These are phyloP conservation scores for Yarrowia porcina DNA, from an alignment of 805 yeast species.

Conservation along the genomic window DNA sequence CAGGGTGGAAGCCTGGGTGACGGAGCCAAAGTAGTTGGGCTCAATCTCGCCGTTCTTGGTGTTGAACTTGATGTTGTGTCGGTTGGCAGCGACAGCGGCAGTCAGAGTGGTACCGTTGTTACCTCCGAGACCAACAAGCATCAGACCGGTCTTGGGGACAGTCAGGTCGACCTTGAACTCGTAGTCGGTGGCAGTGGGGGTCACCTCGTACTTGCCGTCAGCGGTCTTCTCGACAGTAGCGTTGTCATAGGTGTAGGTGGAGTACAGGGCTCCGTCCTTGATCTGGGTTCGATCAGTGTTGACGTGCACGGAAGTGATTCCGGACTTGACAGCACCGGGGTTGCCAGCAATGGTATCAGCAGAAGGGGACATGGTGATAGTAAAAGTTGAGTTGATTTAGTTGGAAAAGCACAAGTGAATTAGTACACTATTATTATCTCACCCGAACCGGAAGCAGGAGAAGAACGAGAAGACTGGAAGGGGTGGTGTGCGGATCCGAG, in stretches of 20 bases:
- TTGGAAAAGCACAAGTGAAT: no score
- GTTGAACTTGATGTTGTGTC: constrained; percentile 69
- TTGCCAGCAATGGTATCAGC: constrained; percentile 34
- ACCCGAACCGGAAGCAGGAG: constrained; percentile 41
- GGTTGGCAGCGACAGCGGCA: constrained; percentile 82
- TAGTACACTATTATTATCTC: constrained; percentile 37
- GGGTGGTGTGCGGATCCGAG: constrained; percentile 46
- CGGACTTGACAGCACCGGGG: constrained; percentile 39
- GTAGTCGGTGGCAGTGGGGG: constrained; percentile 68
- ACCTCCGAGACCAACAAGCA: constrained; percentile 95
- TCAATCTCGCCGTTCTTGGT: constrained; percentile 74
- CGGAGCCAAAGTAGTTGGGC: constrained; percentile 89
- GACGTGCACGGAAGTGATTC: constrained; percentile 50
- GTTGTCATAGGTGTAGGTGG: constrained; percentile 70
- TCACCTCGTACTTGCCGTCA: constrained; percentile 57
- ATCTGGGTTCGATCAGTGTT: constrained; percentile 52
- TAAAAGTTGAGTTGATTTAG: not conserved
- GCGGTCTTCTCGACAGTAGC: constrained; percentile 57
- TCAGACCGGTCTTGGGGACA: constrained; percentile 80
- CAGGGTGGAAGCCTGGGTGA: constrained; percentile 86
- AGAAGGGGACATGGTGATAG: constrained; percentile 35
- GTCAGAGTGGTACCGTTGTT: constrained; percentile 92
- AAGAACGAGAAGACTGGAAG: constrained; percentile 42
- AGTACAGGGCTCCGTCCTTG: constrained; percentile 48
- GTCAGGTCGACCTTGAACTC: constrained; percentile 81